Evolutionary conservation across 495 filamentous ascomycete species (phyloP).

Genomic region (Hypoxylon subgilvum): DNA sequence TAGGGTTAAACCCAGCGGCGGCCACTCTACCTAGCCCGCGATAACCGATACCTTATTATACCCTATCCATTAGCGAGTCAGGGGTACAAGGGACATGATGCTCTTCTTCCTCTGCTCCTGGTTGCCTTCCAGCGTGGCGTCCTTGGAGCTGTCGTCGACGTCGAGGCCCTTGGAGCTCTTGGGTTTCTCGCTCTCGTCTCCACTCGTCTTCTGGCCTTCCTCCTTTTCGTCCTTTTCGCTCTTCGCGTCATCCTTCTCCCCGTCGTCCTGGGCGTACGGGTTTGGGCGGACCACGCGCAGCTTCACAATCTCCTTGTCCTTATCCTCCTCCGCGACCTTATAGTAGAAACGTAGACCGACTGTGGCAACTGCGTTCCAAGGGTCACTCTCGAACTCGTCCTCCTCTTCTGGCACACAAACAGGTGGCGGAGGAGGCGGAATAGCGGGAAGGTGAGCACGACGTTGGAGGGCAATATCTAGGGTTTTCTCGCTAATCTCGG

Average conservation of each 20-base stretch:
- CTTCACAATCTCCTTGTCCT: slow-evolving; percentile 54
- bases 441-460: slow-evolving; percentile 2
- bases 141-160: slow-evolving; percentile 57
- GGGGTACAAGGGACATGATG: slow-evolving; percentile 29
- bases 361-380: slow-evolving; percentile 87
- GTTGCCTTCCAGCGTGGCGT: slow-evolving; percentile 47
- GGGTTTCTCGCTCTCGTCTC: slow-evolving; percentile 13
- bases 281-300: slow-evolving; percentile 49
- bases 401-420: slow-evolving; percentile 7
- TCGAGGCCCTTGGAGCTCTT: slow-evolving; percentile 52
- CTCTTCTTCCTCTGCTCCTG: slow-evolving; percentile 39
- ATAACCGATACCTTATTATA: neutral
- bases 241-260: slow-evolving; percentile 36
- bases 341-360: slow-evolving; percentile 78
- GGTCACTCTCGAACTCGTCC: slow-evolving; percentile 61
- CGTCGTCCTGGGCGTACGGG: slow-evolving; percentile 38
- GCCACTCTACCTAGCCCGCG: slow-evolving; percentile 1
- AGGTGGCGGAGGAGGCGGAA: slow-evolving; percentile 8
- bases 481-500: slow-evolving; percentile 45
- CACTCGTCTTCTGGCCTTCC: slow-evolving; percentile 15
- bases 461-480: slow-evolving; percentile 41
- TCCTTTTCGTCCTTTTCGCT: slow-evolving; percentile 27
- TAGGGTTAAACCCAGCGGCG: neutral
- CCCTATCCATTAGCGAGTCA: neutral
- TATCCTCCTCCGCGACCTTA: slow-evolving; percentile 60